Conservation (phyloP, 73 alveolate genomes). For the Paramecium caudatum region DNA sequence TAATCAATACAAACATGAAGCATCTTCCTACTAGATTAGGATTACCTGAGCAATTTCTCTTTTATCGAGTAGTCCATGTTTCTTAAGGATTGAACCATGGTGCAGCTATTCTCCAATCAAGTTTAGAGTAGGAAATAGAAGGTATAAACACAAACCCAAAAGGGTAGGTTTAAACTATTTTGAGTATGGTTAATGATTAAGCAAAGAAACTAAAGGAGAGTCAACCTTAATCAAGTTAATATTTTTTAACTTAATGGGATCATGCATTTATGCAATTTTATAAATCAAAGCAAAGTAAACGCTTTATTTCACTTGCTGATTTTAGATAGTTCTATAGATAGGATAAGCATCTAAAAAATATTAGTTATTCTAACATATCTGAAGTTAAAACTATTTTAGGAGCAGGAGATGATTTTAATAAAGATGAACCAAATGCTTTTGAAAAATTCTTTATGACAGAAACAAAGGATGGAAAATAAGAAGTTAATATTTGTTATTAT, state of each 20-base stretch:
- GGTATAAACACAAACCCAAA: not conserved
- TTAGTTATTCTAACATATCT: constrained; percentile 23
- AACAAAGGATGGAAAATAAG: not conserved
- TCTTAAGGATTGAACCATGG: constrained; percentile 73
- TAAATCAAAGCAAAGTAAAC: constrained; percentile 5
- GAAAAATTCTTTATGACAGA: constrained; percentile 18
- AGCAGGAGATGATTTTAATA: constrained; percentile 25
- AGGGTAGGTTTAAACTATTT: constrained; percentile 22
- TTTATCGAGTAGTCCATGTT: constrained; percentile 70
- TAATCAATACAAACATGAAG: not conserved
- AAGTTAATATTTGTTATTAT: not conserved
- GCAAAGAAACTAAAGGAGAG: constrained; percentile 56
- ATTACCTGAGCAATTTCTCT: constrained; percentile 1
- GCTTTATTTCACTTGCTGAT: not conserved
- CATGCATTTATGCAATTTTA: constrained; percentile 1
- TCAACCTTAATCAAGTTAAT: constrained; percentile 17
- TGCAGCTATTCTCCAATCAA: constrained; percentile 62
- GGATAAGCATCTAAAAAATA: not conserved
- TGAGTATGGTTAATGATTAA: constrained; percentile 12
- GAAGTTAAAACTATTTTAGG: constrained; percentile 28
- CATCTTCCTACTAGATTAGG: constrained; percentile 30
- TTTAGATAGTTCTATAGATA: not conserved
- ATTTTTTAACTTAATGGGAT: constrained; percentile 43
- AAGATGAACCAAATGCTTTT: constrained; percentile 56
- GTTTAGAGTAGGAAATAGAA: constrained; percentile 28